Evolutionary conservation across 116 monocot species (phyloP), one percentile per base, ranked within the genome.

Genomic region (Trichopus zeylanicus): DNA sequence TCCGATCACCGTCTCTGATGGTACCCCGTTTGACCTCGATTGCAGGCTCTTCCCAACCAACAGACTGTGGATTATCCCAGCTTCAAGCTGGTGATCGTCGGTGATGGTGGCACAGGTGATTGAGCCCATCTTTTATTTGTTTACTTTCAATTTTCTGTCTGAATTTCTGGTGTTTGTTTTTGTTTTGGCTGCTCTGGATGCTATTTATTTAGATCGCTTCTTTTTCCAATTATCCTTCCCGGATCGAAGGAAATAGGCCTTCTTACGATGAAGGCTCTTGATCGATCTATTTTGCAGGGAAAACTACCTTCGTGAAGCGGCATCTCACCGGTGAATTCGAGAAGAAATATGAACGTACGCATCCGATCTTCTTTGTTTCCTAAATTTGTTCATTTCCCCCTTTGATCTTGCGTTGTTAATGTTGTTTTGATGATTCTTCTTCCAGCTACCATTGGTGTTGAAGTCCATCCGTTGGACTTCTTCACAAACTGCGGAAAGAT

Each of bases 401-500:
- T 57, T 19, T 28, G n/a, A 4, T 21, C 19, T n/a, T 29, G 35
- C 6, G 20, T 0, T 32, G 4, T 73, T 0, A 8, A 25, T 13
- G 8, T 26, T 24, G 5, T 59, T 3, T 31, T 31, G n/a, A 23
- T 46, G 9, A 23, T 18, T 11, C 18, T 62, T 31, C 24, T 56
- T 59, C 2, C 75, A 88, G 88, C 89, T 22, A 89, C 89, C 15
- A 89, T 89, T 51, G 89, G 84, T 32, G 89, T 89, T 27, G 89
- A 89, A 31, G 89, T 89, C 5, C 89, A 89, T 78, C 89, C 89
- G 3, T 65, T 89, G 74, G 89, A 89, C 52, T 89, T 89, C 78
- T 70, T 64, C 72, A 89, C 89, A 16, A 89, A 89, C 37, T 89
- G 81, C 53, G 89, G 89, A 1, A 89, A 81, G 63, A 80, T 88